These are phyloP conservation scores for Botryotinia narcissicola DNA, from an alignment of 2,329 filamentous ascomycete genomes.

Conservation along the genomic window DNA sequence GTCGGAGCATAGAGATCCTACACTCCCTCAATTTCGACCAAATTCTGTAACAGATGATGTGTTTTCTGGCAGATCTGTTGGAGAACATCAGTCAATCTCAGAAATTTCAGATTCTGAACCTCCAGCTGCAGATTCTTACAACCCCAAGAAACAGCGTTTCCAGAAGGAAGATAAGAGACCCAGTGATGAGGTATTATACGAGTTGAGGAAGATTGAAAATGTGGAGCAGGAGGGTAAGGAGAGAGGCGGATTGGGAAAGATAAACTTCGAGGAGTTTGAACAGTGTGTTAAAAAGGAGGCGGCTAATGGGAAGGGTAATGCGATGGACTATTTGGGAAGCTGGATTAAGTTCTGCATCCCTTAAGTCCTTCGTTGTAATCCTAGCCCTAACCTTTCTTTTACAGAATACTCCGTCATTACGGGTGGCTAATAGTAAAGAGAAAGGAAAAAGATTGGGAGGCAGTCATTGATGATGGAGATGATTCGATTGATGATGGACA, in stretches of 20 bases:
- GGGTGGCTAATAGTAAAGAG: neutral
- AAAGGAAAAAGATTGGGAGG: neutral
- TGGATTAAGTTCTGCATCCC: constrained; percentile 86
- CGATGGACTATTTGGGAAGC: constrained; percentile 77
- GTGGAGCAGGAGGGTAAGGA: constrained; percentile 56
- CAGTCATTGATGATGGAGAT: neutral
- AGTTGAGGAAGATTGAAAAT: constrained; percentile 31
- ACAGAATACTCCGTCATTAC: neutral
- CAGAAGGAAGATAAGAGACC: constrained; percentile 17
- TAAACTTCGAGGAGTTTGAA: constrained; percentile 79
- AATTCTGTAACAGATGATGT: constrained; percentile 40
- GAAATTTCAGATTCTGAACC: neutral
- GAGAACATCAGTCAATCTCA: neutral
- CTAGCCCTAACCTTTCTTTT: neutral
- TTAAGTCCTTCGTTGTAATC: constrained; percentile 20
- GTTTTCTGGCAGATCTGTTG: neutral
- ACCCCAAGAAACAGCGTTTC: neutral
- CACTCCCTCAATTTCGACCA: constrained; percentile 68
- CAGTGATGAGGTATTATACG: constrained; percentile 24
- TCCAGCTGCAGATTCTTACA: neutral
- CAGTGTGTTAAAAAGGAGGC: constrained; percentile 59
- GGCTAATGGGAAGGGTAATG: constrained; percentile 55
- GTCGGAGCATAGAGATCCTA: constrained; percentile 49
- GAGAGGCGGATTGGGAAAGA: constrained; percentile 75
- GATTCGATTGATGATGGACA: too few relatives aligned